phyloP scores from a whole-genome alignment of 2,329 filamentous ascomycete species.

The Colletotrichum sp. region DNA sequence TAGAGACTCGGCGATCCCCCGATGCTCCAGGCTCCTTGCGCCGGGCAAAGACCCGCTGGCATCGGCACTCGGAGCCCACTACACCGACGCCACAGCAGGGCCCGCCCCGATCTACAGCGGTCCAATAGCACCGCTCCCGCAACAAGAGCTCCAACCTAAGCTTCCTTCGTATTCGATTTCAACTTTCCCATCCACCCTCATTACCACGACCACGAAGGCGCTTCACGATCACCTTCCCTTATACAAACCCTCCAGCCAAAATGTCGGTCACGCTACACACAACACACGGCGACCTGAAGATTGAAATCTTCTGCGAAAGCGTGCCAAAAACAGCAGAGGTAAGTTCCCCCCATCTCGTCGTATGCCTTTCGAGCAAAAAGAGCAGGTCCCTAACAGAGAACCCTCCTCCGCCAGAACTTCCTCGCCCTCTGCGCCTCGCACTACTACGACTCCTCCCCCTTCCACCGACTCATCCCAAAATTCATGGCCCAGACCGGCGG shows the following conservation, averaged over 20 bases:
- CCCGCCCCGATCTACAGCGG: neutral
- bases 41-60: neutral
- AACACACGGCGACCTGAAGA: slow-evolving; percentile 86
- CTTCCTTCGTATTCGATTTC: neutral
- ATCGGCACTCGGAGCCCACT: slow-evolving; percentile 2
- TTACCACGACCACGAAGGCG: neutral
- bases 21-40: neutral
- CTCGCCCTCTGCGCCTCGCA: slow-evolving; percentile 82
- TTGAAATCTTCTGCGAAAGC: slow-evolving; percentile 95
- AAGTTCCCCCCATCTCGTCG: slow-evolving; percentile 27
- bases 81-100: neutral
- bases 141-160: neutral
- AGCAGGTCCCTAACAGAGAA: neutral
- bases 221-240: neutral
- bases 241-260: neutral
- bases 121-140: neutral
- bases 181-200: neutral
- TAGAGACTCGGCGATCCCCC: neutral
- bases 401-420: slow-evolving; percentile 68
- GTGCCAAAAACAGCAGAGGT: slow-evolving; percentile 92
- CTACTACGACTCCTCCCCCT: slow-evolving; percentile 77
- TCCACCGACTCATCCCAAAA: slow-evolving; percentile 79
- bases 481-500: slow-evolving; percentile 85
- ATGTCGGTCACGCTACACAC: slow-evolving; percentile 85
- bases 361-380: neutral